Conservation (phyloP, 2,329 filamentous ascomycete genomes). For the Sarocladiaceae sp. region DNA sequence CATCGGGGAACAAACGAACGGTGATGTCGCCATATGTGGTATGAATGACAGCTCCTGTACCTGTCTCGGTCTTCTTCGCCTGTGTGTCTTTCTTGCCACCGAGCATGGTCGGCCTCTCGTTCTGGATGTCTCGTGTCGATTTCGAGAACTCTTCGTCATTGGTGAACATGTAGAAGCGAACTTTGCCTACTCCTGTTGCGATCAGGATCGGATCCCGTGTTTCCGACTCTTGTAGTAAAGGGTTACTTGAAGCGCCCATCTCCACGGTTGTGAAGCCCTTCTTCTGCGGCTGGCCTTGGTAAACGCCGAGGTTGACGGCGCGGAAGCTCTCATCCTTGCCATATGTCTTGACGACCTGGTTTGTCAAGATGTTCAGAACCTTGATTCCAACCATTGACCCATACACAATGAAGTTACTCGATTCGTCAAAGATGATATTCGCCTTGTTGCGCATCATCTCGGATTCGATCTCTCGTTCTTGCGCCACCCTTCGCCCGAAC, state of each 20-base stretch:
- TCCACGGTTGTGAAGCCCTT: conserved; percentile 91
- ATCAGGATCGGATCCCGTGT: conserved; percentile 85
- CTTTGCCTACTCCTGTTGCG: conserved; percentile 77
- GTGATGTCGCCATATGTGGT: conserved; percentile 94
- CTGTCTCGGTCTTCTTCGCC: conserved; percentile 63
- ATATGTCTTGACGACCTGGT: conserved; percentile 85
- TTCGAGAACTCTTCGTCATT: conserved; percentile 83
- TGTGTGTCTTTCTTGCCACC: conserved; percentile 50
- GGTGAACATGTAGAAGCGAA: conserved; percentile 97
- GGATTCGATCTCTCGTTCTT: conserved; percentile 81
- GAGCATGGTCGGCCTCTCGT: conserved; percentile 77
- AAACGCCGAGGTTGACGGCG: conserved; percentile 76
- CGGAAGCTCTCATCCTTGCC: conserved; percentile 87
- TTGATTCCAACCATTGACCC: conserved; percentile 91
- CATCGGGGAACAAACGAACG: conserved; percentile 86
- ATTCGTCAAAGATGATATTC: conserved; percentile 94
- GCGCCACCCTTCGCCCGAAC: conserved; percentile 81
- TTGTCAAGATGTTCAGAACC: conserved; percentile 93
- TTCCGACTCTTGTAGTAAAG: conserved; percentile 87
- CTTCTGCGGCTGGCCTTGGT: conserved; percentile 93
- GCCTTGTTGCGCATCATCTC: conserved; percentile 62
- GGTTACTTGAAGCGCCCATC: conserved; percentile 95
- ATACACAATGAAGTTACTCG: conserved; percentile 90
- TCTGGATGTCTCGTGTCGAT: conserved; percentile 84
- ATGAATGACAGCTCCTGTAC: conserved; percentile 79